phyloP scores from a whole-genome alignment of 495 filamentous ascomycete genomes.

The Trichoderma reesei region DNA sequence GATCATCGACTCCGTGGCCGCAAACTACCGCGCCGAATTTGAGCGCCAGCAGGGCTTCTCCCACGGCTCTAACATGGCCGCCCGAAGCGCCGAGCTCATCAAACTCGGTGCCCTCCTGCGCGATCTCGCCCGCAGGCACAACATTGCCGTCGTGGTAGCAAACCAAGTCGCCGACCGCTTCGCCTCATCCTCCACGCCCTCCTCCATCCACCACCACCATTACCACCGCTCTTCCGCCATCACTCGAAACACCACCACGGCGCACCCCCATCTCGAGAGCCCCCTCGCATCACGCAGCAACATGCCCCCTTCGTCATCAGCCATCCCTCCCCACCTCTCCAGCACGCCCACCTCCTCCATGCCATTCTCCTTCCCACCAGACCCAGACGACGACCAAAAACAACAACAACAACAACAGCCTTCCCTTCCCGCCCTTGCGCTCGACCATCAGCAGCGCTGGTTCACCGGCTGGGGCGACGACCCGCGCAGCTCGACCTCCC shows the following conservation, averaged over 20 bases:
- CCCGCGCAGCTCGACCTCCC: slow-evolving; percentile 23
- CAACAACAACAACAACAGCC: neutral
- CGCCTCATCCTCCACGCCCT: slow-evolving; percentile 12
- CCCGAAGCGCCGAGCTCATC: slow-evolving; percentile 58
- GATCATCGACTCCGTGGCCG: slow-evolving; percentile 81
- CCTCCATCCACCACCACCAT: neutral
- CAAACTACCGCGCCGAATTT: slow-evolving; percentile 90
- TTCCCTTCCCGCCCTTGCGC: slow-evolving; percentile 46
- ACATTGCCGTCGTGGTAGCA: slow-evolving; percentile 78
- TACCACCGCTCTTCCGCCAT: no score
- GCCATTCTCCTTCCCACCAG: slow-evolving; percentile 25
- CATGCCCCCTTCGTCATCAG: slow-evolving; percentile 9
- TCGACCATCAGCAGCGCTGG: slow-evolving; percentile 84
- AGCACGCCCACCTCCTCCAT: slow-evolving; percentile 15
- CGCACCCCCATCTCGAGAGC: slow-evolving; percentile 21
- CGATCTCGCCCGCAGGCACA: slow-evolving; percentile 57
- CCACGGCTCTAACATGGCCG: slow-evolving; percentile 41
- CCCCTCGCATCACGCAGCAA: slow-evolving; percentile 29
- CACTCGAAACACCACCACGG: neutral
- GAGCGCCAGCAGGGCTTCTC: slow-evolving; percentile 34
- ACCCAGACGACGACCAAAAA: slow-evolving; percentile 16
- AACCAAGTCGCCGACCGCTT: slow-evolving; percentile 97
- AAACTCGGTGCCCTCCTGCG: slow-evolving; percentile 68
- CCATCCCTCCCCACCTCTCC: slow-evolving; percentile 9
- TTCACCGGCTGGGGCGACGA: slow-evolving; percentile 89